Conservation (phyloP, 2,329 filamentous ascomycete genomes). For the Fusarium setosum region DNA sequence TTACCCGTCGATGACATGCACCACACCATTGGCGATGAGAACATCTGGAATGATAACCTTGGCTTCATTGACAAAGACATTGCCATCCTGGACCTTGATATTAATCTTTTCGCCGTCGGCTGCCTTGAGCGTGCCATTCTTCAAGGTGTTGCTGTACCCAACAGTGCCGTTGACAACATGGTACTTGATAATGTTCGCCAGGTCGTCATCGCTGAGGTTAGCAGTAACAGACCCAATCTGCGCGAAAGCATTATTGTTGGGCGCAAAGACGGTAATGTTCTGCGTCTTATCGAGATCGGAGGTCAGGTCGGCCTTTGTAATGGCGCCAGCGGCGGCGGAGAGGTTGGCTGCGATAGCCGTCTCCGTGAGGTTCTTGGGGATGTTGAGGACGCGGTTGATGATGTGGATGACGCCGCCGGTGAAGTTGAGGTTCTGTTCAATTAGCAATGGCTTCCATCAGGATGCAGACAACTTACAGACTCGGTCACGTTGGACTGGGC, state of each 20-base stretch:
- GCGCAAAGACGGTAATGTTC: constrained; percentile 69
- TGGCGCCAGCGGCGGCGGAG: constrained; percentile 36
- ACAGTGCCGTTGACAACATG: constrained; percentile 69
- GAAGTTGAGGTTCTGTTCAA: constrained; percentile 53
- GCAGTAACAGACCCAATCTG: constrained; percentile 61
- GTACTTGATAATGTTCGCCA: constrained; percentile 66
- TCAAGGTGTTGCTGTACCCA: constrained; percentile 45
- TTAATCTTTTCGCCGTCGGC: constrained; percentile 51
- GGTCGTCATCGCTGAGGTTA: constrained; percentile 56
- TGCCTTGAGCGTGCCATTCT: constrained; percentile 28
- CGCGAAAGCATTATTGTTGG: constrained; percentile 68
- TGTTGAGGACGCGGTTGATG: constrained; percentile 59
- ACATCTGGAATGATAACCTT: constrained; percentile 61
- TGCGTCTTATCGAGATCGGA: constrained; percentile 34
- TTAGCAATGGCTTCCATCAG: neutral
- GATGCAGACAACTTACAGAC: constrained; percentile 34
- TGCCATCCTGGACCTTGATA: constrained; percentile 55
- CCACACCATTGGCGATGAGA: constrained; percentile 65
- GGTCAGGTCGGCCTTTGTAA: constrained; percentile 41
- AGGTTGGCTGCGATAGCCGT: constrained; percentile 37
- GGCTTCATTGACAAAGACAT: constrained; percentile 51
- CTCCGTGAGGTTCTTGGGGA: constrained; percentile 46
- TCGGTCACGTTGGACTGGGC: constrained; percentile 51
- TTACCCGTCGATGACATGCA: constrained; percentile 69
- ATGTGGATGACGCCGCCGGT: constrained; percentile 60